These are phyloP conservation scores for Dendrobium catenatum DNA, from an alignment of 106 monocot genomes.

Conservation along the genomic window DNA sequence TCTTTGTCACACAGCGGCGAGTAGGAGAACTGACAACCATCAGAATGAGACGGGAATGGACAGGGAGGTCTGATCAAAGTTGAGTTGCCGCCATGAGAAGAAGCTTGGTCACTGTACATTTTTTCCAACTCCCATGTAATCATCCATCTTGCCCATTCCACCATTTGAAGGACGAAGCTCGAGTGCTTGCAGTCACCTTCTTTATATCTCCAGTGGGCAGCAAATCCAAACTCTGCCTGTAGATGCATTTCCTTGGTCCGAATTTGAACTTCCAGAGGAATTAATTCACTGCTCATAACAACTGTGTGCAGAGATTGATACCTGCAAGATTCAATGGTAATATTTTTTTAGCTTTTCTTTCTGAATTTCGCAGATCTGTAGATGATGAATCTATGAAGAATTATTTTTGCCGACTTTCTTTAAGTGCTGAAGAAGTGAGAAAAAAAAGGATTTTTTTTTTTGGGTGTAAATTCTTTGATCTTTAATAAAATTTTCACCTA, in stretches of 20 bases:
- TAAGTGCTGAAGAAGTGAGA: too few relatives aligned
- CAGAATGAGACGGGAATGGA: constrained; percentile 68
- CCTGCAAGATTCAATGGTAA: constrained; percentile 20
- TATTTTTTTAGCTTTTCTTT: too few relatives aligned
- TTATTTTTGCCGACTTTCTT: too few relatives aligned
- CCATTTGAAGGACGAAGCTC: constrained; percentile 80
- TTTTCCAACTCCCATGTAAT: constrained; percentile 80
- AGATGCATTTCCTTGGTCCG: constrained; percentile 93
- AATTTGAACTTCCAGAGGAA: constrained; percentile 88
- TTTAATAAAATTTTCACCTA: too few relatives aligned
- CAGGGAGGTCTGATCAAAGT: constrained; percentile 43
- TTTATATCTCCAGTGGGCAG: constrained; percentile 97
- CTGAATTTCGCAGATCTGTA: too few relatives aligned
- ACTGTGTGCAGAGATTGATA: constrained; percentile 92
- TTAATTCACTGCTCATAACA: constrained; percentile 46
- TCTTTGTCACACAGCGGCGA: constrained; percentile 33
- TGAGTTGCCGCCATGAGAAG: constrained; percentile 8
- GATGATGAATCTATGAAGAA: too few relatives aligned
- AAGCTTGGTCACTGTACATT: constrained; percentile 27
- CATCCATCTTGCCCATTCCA: constrained; percentile 95
- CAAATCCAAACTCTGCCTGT: constrained; percentile 92
- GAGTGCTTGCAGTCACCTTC: constrained; percentile 68
- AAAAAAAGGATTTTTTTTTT: too few relatives aligned
- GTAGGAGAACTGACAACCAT: constrained; percentile 70
- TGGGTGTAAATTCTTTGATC: too few relatives aligned